Percentiles rank a stretch among this genome's conserved stretches.
phyloP scores from a whole-genome alignment of 306 rosid genomes.

The Cucurbita ficifolia region DNA sequence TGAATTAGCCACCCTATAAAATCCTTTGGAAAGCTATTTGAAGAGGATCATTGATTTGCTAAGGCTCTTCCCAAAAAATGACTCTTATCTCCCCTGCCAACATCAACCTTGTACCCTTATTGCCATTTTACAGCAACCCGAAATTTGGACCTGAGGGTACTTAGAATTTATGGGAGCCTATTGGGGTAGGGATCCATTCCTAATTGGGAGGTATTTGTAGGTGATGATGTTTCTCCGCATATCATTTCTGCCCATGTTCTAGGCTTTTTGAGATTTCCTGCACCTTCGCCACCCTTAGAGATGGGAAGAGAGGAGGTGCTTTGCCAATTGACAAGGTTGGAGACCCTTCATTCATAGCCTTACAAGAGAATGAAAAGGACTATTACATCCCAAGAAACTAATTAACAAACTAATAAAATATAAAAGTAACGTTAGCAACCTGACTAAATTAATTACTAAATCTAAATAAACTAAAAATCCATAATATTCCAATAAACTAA shows the following conservation, averaged over 20 bases:
- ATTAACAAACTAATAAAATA: background rate
- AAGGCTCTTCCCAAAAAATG: background rate
- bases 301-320: background rate
- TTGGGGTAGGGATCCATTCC: background rate
- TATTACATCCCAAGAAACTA: background rate
- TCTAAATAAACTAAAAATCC: background rate
- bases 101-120: background rate
- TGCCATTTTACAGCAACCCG: background rate
- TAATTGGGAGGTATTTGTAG: background rate
- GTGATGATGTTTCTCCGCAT: background rate
- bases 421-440: background rate
- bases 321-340: background rate
- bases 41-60: background rate
- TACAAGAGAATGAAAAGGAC: background rate
- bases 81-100: background rate
- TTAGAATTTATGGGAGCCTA: background rate
- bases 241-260: background rate
- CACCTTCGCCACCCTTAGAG: background rate
- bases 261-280: background rate
- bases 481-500: background rate
- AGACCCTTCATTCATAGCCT: background rate
- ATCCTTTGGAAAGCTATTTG: background rate
- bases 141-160: background rate
- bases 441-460: background rate
- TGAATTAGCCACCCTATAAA: background rate